Evolutionary conservation across 441 rosid species (phyloP).

Genomic region (Adansonia rubrostipa): DNA sequence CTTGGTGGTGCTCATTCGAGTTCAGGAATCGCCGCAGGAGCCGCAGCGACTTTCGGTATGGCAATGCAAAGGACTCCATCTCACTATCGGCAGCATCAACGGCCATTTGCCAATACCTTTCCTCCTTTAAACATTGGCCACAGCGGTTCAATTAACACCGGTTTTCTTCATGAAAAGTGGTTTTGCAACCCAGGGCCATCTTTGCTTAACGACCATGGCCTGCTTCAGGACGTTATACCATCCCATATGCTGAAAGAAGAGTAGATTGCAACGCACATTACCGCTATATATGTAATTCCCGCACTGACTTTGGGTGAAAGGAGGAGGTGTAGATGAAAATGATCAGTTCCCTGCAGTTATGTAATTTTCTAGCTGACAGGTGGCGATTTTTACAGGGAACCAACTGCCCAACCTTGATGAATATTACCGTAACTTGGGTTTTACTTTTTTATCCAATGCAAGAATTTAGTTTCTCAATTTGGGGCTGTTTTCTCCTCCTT

Average conservation of each 20-base stretch:
- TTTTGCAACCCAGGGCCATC: conserved; percentile 33
- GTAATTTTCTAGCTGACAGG: conserved; percentile 38
- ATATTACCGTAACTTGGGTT: conserved; percentile 27
- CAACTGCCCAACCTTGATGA: conserved; percentile 16
- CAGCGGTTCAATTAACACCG: conserved; percentile 26
- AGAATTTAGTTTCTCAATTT: conserved; percentile 23
- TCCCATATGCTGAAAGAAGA: conserved; percentile 52
- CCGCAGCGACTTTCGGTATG: conserved; percentile 30
- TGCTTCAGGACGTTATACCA: conserved; percentile 59
- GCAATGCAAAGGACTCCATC: conserved; percentile 36
- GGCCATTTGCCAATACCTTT: conserved; percentile 33
- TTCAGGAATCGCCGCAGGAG: conserved; percentile 28
- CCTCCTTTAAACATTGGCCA: conserved; percentile 38
- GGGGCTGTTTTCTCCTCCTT: background rate
- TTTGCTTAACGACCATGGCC: conserved; percentile 52
- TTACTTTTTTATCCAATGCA: conserved; percentile 31
- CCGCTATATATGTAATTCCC: conserved; percentile 23
- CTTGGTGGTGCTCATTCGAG: conserved; percentile 28
- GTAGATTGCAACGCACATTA: conserved; percentile 18
- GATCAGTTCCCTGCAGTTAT: background rate
- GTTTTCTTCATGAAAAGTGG: conserved; percentile 41
- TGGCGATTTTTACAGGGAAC: conserved; percentile 23
- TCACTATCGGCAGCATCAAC: conserved; percentile 31
- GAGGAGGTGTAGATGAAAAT: conserved; percentile 24
- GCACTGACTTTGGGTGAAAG: conserved; percentile 30